phyloP scores from a whole-genome alignment of 345 rosid genomes.

The Turnera subulata region DNA sequence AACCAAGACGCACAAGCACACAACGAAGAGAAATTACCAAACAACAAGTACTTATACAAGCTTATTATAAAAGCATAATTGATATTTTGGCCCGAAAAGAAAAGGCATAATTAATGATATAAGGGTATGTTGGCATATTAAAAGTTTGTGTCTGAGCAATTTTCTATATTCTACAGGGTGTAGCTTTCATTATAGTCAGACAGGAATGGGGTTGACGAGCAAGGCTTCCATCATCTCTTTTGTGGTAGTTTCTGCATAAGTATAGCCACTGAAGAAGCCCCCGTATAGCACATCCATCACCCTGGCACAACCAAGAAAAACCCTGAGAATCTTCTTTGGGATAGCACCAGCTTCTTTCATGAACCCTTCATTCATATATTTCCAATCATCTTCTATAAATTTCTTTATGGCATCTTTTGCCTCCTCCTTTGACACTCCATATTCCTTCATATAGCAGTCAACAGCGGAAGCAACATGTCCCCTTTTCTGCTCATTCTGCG shows the following conservation, averaged over 20 bases:
- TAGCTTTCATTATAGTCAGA: too few relatives aligned
- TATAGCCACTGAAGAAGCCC: constrained; percentile 15
- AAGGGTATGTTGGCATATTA: too few relatives aligned
- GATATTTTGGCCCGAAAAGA: too few relatives aligned
- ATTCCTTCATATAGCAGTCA: constrained; percentile 9
- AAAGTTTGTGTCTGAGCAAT: too few relatives aligned
- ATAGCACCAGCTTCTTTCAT: neutral
- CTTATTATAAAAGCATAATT: too few relatives aligned
- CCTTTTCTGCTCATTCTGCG: constrained; percentile 11
- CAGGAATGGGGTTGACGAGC: too few relatives aligned
- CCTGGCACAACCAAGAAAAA: constrained; percentile 17
- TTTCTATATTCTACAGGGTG: too few relatives aligned
- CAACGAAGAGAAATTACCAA: too few relatives aligned
- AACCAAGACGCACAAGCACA: too few relatives aligned
- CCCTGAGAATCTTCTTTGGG: constrained; percentile 16
- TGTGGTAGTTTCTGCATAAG: constrained; percentile 2
- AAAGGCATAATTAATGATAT: too few relatives aligned
- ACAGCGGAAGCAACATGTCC: constrained; percentile 16
- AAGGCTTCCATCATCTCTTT: too few relatives aligned
- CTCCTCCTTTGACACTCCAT: constrained; percentile 6
- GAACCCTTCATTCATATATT: constrained; percentile 21
- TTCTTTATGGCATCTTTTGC: constrained; percentile 5
- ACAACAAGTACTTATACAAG: too few relatives aligned
- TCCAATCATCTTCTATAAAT: constrained; percentile 18
- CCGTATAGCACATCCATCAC: constrained; percentile 22